Conservation (phyloP, 2,329 filamentous ascomycete genomes). For the Paramyrothecium roridum region DNA sequence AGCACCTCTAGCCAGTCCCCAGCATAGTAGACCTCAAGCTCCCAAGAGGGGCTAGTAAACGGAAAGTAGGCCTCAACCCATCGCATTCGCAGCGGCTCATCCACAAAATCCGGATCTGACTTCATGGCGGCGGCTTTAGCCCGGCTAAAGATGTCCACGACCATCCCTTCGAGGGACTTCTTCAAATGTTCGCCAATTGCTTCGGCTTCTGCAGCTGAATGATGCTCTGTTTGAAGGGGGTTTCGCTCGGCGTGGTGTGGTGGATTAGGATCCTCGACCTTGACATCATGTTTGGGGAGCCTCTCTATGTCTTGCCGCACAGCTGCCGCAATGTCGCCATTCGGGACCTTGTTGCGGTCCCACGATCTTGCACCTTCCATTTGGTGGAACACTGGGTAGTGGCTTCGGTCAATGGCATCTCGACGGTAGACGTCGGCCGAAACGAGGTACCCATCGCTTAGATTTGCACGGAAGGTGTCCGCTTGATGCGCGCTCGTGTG, state of each 20-base stretch:
- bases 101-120: conserved; percentile 44
- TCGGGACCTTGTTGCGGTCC: conserved; percentile 63
- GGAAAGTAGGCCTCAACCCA: conserved; percentile 99
- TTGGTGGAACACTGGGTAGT: conserved; percentile 97
- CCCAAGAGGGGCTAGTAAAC: conserved; percentile 93
- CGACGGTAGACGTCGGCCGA: conserved; percentile 92
- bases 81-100: conserved; percentile 77
- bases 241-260: conserved; percentile 75
- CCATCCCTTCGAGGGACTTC: conserved; percentile 81
- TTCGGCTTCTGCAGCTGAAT: conserved; percentile 73
- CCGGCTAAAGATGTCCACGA: conserved; percentile 81
- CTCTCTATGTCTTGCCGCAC: conserved; percentile 68
- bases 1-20: conserved; percentile 95
- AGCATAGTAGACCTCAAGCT: conserved; percentile 91
- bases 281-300: conserved; percentile 70
- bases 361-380: conserved; percentile 95
- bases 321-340: conserved; percentile 57
- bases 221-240: conserved; percentile 71
- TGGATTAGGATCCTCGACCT: conserved; percentile 81
- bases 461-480: conserved; percentile 71
- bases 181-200: conserved; percentile 85
- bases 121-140: conserved; percentile 64
- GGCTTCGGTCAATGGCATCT: conserved; percentile 90
- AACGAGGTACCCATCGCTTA: conserved; percentile 79
- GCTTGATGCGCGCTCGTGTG: conserved; percentile 94